Conservation (phyloP, 164 flowering plant species). For the Umbellularia californica region DNA sequence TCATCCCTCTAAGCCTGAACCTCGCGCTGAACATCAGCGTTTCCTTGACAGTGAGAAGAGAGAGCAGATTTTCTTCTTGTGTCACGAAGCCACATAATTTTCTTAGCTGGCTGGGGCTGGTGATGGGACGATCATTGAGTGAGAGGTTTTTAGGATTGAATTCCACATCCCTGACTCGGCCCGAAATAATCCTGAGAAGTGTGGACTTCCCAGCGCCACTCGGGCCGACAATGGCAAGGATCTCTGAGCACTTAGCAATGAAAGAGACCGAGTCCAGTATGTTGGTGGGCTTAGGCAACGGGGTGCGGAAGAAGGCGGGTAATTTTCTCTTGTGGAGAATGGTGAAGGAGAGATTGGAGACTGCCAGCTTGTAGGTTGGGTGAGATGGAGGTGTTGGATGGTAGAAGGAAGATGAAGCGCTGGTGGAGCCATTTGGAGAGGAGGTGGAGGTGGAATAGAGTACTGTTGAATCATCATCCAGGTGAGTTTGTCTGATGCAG, state of each 20-base stretch:
- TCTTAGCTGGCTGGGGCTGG: slow-evolving; percentile 47
- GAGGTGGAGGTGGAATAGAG: slow-evolving; percentile 64
- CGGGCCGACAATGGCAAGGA: slow-evolving; percentile 82
- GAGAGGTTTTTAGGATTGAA: slow-evolving; percentile 46
- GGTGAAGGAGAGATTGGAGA: slow-evolving; percentile 57
- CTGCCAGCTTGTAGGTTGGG: slow-evolving; percentile 29
- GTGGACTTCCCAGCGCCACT: slow-evolving; percentile 93
- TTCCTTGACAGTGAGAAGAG: slow-evolving; percentile 84
- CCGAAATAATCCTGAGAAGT: slow-evolving; percentile 65
- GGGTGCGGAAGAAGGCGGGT: slow-evolving; percentile 13
- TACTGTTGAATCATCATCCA: slow-evolving; percentile 46
- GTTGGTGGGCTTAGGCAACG: slow-evolving; percentile 27
- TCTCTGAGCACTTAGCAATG: slow-evolving; percentile 50
- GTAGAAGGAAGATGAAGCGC: slow-evolving; percentile 50
- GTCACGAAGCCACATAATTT: slow-evolving; percentile 79
- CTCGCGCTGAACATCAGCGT: slow-evolving; percentile 76
- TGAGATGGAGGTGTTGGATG: slow-evolving; percentile 20
- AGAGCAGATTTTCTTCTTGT: slow-evolving; percentile 79
- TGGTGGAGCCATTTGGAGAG: slow-evolving; percentile 44
- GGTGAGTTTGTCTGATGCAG: slow-evolving; percentile 27
- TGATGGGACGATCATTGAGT: slow-evolving; percentile 39
- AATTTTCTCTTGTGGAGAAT: slow-evolving; percentile 20
- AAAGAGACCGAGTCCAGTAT: slow-evolving; percentile 77
- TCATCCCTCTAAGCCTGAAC: slow-evolving; percentile 53
- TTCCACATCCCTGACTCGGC: slow-evolving; percentile 40